phyloP scores from a whole-genome alignment of 352 stramenopile genomes.

The Phytophthora brassicae region DNA sequence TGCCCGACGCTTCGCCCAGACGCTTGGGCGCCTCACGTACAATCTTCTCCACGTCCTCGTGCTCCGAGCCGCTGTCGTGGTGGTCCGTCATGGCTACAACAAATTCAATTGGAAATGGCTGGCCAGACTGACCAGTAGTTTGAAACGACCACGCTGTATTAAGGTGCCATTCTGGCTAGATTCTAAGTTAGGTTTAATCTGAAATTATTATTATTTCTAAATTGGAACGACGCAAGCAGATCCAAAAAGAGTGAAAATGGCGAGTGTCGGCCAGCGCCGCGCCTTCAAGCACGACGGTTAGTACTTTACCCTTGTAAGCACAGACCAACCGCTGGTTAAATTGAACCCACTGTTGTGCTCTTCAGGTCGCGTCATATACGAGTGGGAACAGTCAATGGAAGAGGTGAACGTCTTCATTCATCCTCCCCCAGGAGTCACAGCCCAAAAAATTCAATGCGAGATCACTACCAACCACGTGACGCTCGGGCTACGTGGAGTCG shows the following conservation, averaged over 20 bases:
- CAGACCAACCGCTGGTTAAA: neutral
- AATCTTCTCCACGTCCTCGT: constrained; percentile 56
- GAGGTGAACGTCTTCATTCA: constrained; percentile 96
- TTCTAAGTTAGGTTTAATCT: neutral
- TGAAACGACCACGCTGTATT: neutral
- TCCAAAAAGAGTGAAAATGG: constrained; percentile 22
- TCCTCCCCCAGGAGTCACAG: constrained; percentile 82
- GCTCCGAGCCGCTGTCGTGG: constrained; percentile 56
- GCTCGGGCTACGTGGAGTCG: constrained; percentile 86
- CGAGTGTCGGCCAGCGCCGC: constrained; percentile 46
- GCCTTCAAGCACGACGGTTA: constrained; percentile 75
- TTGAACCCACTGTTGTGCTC: neutral
- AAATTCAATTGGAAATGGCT: constrained; percentile 24
- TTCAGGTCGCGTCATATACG: constrained; percentile 89
- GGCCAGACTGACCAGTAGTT: constrained; percentile 11
- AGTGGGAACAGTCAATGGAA: constrained; percentile 96
- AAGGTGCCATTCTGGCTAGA: neutral
- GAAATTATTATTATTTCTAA: too few relatives aligned
- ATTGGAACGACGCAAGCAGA: too few relatives aligned
- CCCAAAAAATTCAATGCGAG: constrained; percentile 83
- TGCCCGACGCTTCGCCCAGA: constrained; percentile 42
- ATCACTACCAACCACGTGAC: constrained; percentile 90
- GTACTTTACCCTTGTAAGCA: neutral
- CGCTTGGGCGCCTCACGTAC: constrained; percentile 64
- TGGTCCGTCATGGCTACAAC: constrained; percentile 29